phyloP scores from a whole-genome alignment of 257 asterid genomes.

The Petunia secreta region DNA sequence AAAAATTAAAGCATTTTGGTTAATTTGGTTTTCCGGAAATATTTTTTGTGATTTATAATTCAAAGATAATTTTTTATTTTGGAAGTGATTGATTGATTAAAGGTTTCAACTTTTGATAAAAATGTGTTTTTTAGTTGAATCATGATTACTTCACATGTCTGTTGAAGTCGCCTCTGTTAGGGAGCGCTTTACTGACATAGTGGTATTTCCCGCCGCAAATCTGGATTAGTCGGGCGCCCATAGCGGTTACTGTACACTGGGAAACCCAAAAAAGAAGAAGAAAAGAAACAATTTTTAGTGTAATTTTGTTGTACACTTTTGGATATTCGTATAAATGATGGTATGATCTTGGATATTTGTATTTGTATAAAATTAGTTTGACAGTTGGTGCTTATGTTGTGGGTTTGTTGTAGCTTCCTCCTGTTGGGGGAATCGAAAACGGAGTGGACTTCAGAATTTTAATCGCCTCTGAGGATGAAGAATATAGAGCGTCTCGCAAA shows the following conservation, averaged over 20 bases:
- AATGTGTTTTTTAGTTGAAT: background rate
- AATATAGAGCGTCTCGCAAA: conserved; percentile 46
- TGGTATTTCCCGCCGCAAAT: too few species aligned
- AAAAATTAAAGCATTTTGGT: background rate
- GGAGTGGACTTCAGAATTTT: background rate
- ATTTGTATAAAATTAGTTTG: background rate
- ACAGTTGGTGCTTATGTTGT: background rate
- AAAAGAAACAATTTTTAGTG: background rate
- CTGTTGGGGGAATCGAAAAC: background rate
- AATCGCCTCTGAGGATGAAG: conserved; percentile 34
- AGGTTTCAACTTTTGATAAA: conserved; percentile 5
- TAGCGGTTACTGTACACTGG: too few species aligned
- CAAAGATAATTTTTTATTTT: background rate
- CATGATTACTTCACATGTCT: conserved; percentile 8
- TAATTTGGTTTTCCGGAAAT: background rate
- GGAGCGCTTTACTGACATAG: too few species aligned
- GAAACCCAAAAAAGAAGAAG: too few species aligned
- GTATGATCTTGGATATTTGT: background rate
- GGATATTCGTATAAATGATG: background rate
- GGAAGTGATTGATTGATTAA: background rate
- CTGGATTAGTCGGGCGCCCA: too few species aligned
- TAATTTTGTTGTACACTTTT: background rate
- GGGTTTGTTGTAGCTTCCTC: conserved; percentile 11
- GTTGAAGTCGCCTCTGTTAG: background rate
- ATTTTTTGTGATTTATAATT: too few species aligned